Evolutionary conservation across 2,329 filamentous ascomycete species (phyloP), one percentile per base, ranked within the genome.

Genomic region (Elsinoe perseae): DNA sequence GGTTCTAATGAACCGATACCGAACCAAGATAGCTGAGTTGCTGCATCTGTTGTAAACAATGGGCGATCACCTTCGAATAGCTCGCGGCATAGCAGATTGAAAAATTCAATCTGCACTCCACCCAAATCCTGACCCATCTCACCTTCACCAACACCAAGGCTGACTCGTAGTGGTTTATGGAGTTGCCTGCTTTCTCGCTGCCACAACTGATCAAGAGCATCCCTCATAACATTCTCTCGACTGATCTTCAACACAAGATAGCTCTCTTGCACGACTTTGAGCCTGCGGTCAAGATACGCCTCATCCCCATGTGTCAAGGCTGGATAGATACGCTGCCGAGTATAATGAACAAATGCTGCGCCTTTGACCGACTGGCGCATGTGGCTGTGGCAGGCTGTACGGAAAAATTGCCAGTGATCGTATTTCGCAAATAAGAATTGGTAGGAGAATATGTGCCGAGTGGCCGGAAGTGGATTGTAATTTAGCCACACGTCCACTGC

Each of bases 91-190:
- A 88, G 83, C 25, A 96, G 73, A 14, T 89, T 83, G 73, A 98
- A 97, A 68, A 95, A 97, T 61, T 98, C 93, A 68, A 95, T 91
- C 64, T 96, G 92, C 1, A 98, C 91, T 60, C 93, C 93, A 42
- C 93, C 93, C 50, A 92, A 89, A 69, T 98, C 93, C 30, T 95
- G 82, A 0, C 93, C 93, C 68, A 95, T 85, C 69, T 97, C 93
- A 27, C 89, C 89, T 54, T 78, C 77, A 30, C 89, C 84, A 12
- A 69, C 86, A 2, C 90, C 90, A 57, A 97, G 81, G 52, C 89
- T 85, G 7, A 98, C 85, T 65, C 95, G 95, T 30, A 98, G 73
- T 1, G 93, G 93, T 23, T 89, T 82, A 65, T 92, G 75, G 2
- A 97, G 75, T 71, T 96, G 89, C 32, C 87, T 80, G 64, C 83